These are phyloP conservation scores for Cryptosporidium meleagridis DNA, from an alignment of 169 alveolate genomes.

Conservation along the genomic window DNA sequence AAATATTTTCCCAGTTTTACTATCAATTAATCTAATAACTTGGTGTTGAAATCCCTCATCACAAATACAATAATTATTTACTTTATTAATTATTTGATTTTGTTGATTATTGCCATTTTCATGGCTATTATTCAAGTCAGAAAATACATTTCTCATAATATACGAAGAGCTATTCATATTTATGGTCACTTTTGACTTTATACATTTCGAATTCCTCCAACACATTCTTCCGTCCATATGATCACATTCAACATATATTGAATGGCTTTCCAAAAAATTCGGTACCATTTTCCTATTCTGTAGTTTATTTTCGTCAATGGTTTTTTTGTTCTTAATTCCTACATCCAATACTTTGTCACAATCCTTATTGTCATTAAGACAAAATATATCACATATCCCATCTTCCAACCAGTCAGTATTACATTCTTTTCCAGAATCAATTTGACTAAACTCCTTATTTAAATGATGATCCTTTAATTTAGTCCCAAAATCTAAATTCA, in stretches of 20 bases:
- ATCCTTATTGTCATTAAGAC: conserved; percentile 23
- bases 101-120: background rate
- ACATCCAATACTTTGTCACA: conserved; percentile 14
- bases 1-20: conserved; percentile 11
- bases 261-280: conserved; percentile 2
- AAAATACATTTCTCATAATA: background rate
- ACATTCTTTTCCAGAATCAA: background rate
- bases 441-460: background rate
- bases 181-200: background rate
- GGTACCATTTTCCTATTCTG: background rate
- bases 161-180: background rate
- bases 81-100: background rate
- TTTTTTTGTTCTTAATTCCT: background rate
- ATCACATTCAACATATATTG: conserved; percentile 34
- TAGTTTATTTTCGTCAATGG: background rate
- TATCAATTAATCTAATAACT: conserved; percentile 43
- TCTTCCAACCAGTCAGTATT: conserved; percentile 39
- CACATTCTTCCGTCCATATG: background rate
- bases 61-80: conserved; percentile 40
- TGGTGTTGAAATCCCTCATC: conserved; percentile 52
- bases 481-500: background rate
- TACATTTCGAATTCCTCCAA: conserved; percentile 56
- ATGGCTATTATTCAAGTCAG: background rate
- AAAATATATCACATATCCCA: conserved; percentile 51
- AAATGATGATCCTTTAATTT: conserved; percentile 15